Base-by-base conservation (phyloP, 192 early-diverging fungal species). In the Podila epicladia region DNA sequence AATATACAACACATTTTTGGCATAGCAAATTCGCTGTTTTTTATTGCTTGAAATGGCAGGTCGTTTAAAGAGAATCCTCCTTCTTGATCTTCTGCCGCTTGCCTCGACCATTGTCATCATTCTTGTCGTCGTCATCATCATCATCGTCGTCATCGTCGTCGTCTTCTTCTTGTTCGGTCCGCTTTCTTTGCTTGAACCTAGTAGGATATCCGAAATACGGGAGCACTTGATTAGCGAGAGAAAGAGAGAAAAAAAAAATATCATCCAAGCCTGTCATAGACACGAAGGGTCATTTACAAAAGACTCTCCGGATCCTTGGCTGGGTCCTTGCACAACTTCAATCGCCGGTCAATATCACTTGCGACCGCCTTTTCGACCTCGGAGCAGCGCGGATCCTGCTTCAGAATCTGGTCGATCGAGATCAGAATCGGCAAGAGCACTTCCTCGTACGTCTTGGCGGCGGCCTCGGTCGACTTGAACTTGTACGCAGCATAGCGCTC, bases 311-410 rank as follows among this genome's bases (percentile, higher is more conserved):
- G 91, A 60, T 94, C 92, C 69, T 91, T 92, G 69, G 89, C 93
- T 11, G 94, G 94, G 69, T 95, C 94, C 64, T 86, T 86, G 66
- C 92, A 94, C 22, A 85, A 74, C 41, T 85, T 90, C 3, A 95
- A 75, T 19, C 88, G 83, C 53, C 83, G 84, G 75, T 95, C 92
- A 60, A 93, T 91, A 22, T 77, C 82, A 65, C 79, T 86, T 4
- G 89, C 92, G 26, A 72, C 77, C 11, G 62, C 22, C 32, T 73
- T 80, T 29, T 85, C 77, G 9, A 90, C 86, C 9, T 82, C 69
- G 4, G 83, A 62, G 24, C 83, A 85, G 3, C 64, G 61, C 19
- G 75, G 82, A 58, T 84, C 83, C 8, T 59, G 74, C 5, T 80
- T 71, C 58, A 94, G 70, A 0, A 69, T 71, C 5, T 83, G 72